Base-by-base conservation (phyloP, 345 rosid genomes). In the Euphorbia lathyris region DNA sequence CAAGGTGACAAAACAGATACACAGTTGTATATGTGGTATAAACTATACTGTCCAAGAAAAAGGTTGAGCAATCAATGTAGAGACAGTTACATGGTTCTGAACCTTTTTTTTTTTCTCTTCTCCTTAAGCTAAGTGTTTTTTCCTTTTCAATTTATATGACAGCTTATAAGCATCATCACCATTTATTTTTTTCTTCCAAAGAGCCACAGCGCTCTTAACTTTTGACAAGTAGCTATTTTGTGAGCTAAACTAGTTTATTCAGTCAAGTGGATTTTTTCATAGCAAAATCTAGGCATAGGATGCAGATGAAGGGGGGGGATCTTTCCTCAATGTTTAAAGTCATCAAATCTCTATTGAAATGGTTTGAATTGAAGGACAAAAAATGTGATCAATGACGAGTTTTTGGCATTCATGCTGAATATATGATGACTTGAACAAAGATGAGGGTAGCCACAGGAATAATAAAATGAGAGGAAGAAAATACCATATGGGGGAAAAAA, bases 381-480 rank as follows among this genome's bases (percentile, higher is more conserved):
- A 40, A 4, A 5, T 40, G 43, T 40, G 43, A 40, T 40, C 43
- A 9, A 9, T 40, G 43, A 40, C 43, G 11, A 40, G 43, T 40
- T 40, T 40, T 40, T 40, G 43, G 43, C 10, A 40, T 7, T 34
- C 43, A 40, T 9, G 11, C 7, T 40, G 43, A 40, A 40, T 9
- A 40, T 40, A 34, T 48, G n/a, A 13, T 51, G 56, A 51, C 10
- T 51, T 7, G 9, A 51, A 19, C 8, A n/a, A n/a, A n/a, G 23
- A 19, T 19, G 16, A 48, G 22, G 14, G 7, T 34, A 34, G 38
- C 38, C n/a, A 51, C 22, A n/a, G 56, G 10, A n/a, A 6, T 19
- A n/a, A 50, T 19, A n/a, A 29, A 51, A 48, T 30, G 32, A 27
- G 26, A 8, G 67, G 67, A 70, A 51, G 53, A 67, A 34, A 72